Base-by-base conservation (phyloP, 495 filamentous ascomycete species). In the Bombardia bombarda region DNA sequence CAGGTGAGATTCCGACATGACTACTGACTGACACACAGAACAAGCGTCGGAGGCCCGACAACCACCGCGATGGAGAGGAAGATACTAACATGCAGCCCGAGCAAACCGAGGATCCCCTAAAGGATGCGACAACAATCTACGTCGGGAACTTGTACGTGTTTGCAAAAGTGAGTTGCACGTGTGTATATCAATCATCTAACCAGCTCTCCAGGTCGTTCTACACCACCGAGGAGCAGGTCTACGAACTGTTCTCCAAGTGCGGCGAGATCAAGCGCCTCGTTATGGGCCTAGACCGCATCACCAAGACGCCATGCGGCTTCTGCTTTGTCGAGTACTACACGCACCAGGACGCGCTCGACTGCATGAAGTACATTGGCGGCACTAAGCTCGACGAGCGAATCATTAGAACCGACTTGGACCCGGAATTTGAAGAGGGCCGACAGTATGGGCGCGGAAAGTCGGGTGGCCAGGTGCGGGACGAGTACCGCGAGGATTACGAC, bases 131-230 rank as follows among this genome's bases (percentile, higher is more conserved):
- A 9, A 98, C 92, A 4, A 86, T 98, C 56, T 98, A 98, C 50
- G 90, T 98, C 30, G 92, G 92, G 38, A 98, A 98, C 61, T 72
- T 98, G 87, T 94, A 73, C 50, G 87, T 38, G 8, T 13, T 20
- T 17, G 8, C 21, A 14, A 26, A 8, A 17, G n/a, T n/a, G n/a
- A n/a, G n/a, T n/a, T n/a, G n/a, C n/a, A n/a, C n/a, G n/a, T n/a
- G n/a, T n/a, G n/a, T n/a, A n/a, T n/a, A n/a, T n/a, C n/a, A n/a
- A n/a, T n/a, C n/a, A n/a, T n/a, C n/a, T n/a, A n/a, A n/a, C n/a
- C n/a, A n/a, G n/a, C n/a, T n/a, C n/a, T n/a, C n/a, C 47, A 96
- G 90, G 46, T 98, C 92, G n/a, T 98, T 98, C 68, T 98, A 95
- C 72, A 98, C 92, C 9, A 98, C 92, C 33, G 92, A 98, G 61